These are phyloP conservation scores for Withania somnifera DNA, from an alignment of 305 asterid species.

Conservation along the genomic window DNA sequence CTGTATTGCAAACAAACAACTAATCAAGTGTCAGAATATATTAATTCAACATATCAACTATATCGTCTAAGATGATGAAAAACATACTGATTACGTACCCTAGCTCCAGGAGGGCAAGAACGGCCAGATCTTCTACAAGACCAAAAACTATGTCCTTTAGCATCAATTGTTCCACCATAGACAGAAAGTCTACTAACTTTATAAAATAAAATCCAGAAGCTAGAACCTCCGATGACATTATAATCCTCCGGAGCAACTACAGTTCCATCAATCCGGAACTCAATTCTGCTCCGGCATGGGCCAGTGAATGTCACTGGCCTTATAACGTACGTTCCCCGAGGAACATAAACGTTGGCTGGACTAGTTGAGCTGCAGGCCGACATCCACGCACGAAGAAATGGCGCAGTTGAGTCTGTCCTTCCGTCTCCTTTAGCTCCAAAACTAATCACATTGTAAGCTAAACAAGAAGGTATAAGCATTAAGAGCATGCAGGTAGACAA, in stretches of 20 bases:
- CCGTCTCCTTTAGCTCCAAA: constrained; percentile 74
- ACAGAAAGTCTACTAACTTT: constrained; percentile 44
- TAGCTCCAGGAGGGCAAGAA: constrained; percentile 50
- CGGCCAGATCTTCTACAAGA: constrained; percentile 28
- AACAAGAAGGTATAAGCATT: not conserved
- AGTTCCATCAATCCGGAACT: constrained; percentile 43
- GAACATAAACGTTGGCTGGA: constrained; percentile 46
- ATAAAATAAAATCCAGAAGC: constrained; percentile 50
- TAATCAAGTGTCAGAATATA: not conserved
- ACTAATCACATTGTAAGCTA: constrained; percentile 41
- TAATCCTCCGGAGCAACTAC: constrained; percentile 46
- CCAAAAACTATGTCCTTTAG: constrained; percentile 50
- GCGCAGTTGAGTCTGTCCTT: constrained; percentile 44
- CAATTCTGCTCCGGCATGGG: constrained; percentile 45
- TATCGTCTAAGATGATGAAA: too few relatives aligned
- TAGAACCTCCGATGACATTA: constrained; percentile 30
- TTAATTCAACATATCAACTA: too few relatives aligned
- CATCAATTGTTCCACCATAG: constrained; percentile 58
- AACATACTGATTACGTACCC: constrained; percentile 20
- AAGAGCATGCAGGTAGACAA: not conserved
- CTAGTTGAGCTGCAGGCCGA: constrained; percentile 48
- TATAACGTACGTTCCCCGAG: constrained; percentile 41
- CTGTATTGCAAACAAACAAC: constrained; percentile 21
- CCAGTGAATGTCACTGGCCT: constrained; percentile 35
- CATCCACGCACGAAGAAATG: constrained; percentile 53